Base-by-base conservation (phyloP, 75 land plant genomes). In the Pinus taeda region DNA sequence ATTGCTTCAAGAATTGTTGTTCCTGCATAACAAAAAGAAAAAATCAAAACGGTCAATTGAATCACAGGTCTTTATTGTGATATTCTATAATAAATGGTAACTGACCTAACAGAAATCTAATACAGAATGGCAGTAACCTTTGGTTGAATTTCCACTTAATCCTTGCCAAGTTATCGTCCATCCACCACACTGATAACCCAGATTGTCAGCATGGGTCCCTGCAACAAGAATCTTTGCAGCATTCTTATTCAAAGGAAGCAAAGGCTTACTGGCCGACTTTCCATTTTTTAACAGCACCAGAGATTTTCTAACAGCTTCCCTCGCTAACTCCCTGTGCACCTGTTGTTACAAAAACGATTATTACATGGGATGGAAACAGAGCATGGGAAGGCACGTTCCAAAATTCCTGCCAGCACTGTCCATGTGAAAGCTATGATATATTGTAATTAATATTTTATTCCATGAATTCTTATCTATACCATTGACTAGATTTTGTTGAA, bases 81-180 rank as follows among this genome's bases (percentile, higher is more conserved):
- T 15, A 6, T 30, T 18, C n/a, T 37, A 67, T 39, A 3, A 39
- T 39, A 66, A 66, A 33, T 66, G n/a, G 15, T 20, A 37, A 66
- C 24, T 37, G 8, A 8, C 1, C 18, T 64, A 22, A 30, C 33
- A 64, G 30, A 13, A 8, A 45, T 45, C 9, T 45, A 45, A 45
- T 45, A 7, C 1, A 45, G 1, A 5, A 3, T 17, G 45, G 36
- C n/a, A 37, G 21, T 60, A 13, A 83, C 86, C 86, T 77, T 21
- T 78, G 13, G 86, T 85, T 62, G 42, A 82, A 67, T 90, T 92
- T 6, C 92, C 92, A 57, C 69, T 60, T 8, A 57, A 62, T 33
- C 92, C 96, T 77, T 93, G 94, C 96, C 94, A 92, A 55, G 76
- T 57, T 6, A 90, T 88, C 24, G 95, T 93, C 94, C 96, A 93